Conservation (phyloP, 805 yeast genomes). For the Myxozyma udenii region DNA sequence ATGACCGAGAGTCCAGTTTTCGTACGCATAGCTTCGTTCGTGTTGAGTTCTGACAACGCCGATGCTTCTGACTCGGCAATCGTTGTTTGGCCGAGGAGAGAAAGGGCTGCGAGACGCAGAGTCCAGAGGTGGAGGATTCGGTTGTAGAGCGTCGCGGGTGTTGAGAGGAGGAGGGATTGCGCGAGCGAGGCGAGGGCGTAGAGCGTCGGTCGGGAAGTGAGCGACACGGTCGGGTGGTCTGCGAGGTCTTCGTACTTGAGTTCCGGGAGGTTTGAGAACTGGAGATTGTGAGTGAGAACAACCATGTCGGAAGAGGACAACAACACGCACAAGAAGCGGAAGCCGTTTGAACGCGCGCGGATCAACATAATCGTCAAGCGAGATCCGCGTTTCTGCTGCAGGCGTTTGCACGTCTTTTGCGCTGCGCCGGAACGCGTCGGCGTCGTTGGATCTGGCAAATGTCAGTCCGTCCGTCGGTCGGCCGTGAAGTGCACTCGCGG, state of each 20-base stretch:
- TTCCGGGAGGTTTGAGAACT: constrained; percentile 8
- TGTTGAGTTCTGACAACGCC: constrained; percentile 33
- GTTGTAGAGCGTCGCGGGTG: constrained; percentile 14
- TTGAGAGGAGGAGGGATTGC: constrained; percentile 8
- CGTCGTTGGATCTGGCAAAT: too few species aligned
- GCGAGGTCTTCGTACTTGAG: constrained; percentile 8
- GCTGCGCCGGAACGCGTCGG: too few species aligned
- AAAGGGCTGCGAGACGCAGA: constrained; percentile 15
- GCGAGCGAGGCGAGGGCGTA: constrained; percentile 13
- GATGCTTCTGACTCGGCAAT: constrained; percentile 38
- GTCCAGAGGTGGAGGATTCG: constrained; percentile 25
- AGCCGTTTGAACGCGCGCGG: constrained; percentile 21
- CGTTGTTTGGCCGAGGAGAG: constrained; percentile 11
- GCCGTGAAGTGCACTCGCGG: too few species aligned
- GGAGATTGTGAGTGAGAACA: too few species aligned
- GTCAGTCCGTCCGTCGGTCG: too few species aligned
- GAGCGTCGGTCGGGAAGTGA: constrained; percentile 19
- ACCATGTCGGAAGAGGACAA: background rate
- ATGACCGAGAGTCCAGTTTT: constrained; percentile 29
- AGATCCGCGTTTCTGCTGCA: constrained; percentile 14
- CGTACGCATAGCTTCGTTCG: constrained; percentile 28
- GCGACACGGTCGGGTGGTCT: constrained; percentile 10
- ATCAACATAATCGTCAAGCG: constrained; percentile 11
- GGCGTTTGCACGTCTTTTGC: constrained; percentile 17
- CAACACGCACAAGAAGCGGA: constrained; percentile 15